Percentiles rank a stretch among this genome's conserved stretches.
These are phyloP conservation scores for Pugionium dolabratum DNA, from an alignment of 345 rosid genomes.

Conservation along the genomic window DNA sequence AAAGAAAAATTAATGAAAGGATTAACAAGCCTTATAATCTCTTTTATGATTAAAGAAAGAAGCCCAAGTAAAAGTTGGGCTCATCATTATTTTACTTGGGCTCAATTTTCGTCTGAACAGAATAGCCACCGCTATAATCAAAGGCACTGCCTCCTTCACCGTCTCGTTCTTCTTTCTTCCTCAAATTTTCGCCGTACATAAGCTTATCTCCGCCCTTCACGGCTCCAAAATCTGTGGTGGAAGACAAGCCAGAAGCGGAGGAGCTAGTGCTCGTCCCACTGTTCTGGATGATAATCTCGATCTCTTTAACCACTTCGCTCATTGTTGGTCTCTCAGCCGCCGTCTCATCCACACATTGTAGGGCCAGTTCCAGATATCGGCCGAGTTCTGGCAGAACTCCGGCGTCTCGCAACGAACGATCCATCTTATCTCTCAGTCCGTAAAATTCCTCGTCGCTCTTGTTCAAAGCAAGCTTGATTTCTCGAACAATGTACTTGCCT, in stretches of 20 bases:
- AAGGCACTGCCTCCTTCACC: slow-evolving; percentile 43
- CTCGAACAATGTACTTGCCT: slow-evolving; percentile 87
- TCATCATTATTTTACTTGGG: slow-evolving; percentile 49
- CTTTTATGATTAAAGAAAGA: background rate
- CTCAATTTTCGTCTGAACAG: slow-evolving; percentile 58
- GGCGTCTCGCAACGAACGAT: slow-evolving; percentile 53
- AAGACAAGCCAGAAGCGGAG: slow-evolving; percentile 75
- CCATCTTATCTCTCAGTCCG: slow-evolving; percentile 72
- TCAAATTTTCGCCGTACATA: slow-evolving; percentile 50
- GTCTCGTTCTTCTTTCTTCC: slow-evolving; percentile 45
- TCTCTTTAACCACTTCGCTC: slow-evolving; percentile 78
- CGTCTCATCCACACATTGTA: slow-evolving; percentile 86
- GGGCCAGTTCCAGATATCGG: slow-evolving; percentile 65
- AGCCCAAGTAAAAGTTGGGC: background rate
- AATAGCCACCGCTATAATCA: slow-evolving; percentile 76
- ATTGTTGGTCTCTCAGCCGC: slow-evolving; percentile 82
- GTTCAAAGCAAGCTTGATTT: slow-evolving; percentile 57
- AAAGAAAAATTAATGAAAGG: too few relatives aligned
- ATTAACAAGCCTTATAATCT: too few relatives aligned
- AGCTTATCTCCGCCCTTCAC: slow-evolving; percentile 47
- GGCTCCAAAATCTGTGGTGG: slow-evolving; percentile 68
- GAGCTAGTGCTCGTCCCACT: slow-evolving; percentile 74
- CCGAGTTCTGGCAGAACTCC: slow-evolving; percentile 57
- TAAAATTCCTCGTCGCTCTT: slow-evolving; percentile 56
- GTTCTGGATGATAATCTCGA: slow-evolving; percentile 70